Evolutionary conservation across 495 filamentous ascomycete species (phyloP).

Genomic region (Ramalina intermedia): DNA sequence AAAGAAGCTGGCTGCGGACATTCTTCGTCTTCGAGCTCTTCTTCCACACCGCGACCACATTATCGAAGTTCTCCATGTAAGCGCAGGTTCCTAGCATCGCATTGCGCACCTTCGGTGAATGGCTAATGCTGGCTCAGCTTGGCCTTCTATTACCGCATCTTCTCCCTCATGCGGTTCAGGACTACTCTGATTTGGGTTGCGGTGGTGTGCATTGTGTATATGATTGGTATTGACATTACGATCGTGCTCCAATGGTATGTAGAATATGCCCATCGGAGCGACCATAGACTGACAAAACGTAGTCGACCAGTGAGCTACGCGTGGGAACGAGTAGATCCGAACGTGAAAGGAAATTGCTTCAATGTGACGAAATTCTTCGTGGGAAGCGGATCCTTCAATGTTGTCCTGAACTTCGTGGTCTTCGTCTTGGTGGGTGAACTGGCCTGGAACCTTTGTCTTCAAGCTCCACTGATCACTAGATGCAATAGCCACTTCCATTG

Average conservation of each 20-base stretch:
- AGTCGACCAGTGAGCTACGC: conserved; percentile 3
- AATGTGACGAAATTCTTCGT: conserved; percentile 1
- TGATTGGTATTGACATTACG: neutral
- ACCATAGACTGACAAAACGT: neutral
- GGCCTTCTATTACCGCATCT: conserved; percentile 9
- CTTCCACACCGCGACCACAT: conserved; percentile 1
- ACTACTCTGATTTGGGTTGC: neutral
- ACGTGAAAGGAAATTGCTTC: conserved; percentile 1
- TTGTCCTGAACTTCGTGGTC: conserved; percentile 8
- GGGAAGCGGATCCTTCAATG: conserved; percentile 3
- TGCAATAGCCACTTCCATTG: conserved; percentile 5
- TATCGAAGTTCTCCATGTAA: conserved; percentile 7
- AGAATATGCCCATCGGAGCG: neutral
- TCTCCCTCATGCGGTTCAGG: conserved; percentile 1
- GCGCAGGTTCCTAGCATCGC: neutral
- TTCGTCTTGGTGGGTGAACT: conserved; percentile 1
- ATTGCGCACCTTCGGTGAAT: neutral
- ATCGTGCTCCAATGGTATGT: conserved; percentile 6
- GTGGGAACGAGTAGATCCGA: neutral
- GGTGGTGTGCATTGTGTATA: neutral
- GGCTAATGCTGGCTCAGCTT: neutral
- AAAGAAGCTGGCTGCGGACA: neutral
- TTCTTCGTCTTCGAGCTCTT: conserved; percentile 7
- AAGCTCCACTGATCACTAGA: neutral
- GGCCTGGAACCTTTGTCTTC: no score